Conservation (phyloP, 1,284 basidiomycete species). For the Chondrostereum purpureum region DNA sequence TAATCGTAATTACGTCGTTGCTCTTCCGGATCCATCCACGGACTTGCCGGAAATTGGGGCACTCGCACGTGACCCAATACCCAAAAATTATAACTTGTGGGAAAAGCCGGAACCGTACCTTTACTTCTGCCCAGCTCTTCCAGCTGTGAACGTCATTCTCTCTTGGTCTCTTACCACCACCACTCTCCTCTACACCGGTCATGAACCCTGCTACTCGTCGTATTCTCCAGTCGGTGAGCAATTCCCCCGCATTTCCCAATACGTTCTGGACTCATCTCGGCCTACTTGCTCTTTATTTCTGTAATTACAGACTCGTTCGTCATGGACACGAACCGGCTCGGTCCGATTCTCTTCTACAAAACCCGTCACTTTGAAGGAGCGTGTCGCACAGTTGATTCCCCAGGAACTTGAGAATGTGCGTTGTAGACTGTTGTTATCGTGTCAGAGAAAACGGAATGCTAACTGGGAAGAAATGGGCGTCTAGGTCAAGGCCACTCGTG, state of each 20-base stretch:
- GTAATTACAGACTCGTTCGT: constrained; percentile 23
- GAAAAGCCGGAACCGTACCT: constrained; percentile 4
- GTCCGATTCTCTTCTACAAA: constrained; percentile 66
- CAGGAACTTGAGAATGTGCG: constrained; percentile 78
- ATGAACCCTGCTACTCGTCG: constrained; percentile 28
- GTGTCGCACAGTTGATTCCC: constrained; percentile 87
- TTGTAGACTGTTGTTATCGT: no score
- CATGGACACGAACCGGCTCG: constrained; percentile 32
- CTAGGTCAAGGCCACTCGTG: constrained; percentile 79
- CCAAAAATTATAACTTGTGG: constrained; percentile 2
- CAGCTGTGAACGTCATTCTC: constrained; percentile 9
- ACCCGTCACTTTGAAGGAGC: constrained; percentile 80
- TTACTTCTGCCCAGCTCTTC: no score
- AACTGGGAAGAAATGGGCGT: background rate
- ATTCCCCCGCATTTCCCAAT: background rate
- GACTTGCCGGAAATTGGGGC: background rate
- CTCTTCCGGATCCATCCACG: constrained; percentile 10
- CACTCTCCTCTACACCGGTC: constrained; percentile 9
- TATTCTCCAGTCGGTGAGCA: constrained; percentile 2
- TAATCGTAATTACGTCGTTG: constrained; percentile 6
- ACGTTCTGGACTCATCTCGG: background rate
- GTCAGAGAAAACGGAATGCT: no score
- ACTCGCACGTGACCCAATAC: constrained; percentile 22
- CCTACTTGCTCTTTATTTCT: no score
- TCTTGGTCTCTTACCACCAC: constrained; percentile 17